Percentiles rank a stretch among this genome's conserved stretches.
Conservation (phyloP, 768 basidiomycete species). For the Pholiota molesta region DNA sequence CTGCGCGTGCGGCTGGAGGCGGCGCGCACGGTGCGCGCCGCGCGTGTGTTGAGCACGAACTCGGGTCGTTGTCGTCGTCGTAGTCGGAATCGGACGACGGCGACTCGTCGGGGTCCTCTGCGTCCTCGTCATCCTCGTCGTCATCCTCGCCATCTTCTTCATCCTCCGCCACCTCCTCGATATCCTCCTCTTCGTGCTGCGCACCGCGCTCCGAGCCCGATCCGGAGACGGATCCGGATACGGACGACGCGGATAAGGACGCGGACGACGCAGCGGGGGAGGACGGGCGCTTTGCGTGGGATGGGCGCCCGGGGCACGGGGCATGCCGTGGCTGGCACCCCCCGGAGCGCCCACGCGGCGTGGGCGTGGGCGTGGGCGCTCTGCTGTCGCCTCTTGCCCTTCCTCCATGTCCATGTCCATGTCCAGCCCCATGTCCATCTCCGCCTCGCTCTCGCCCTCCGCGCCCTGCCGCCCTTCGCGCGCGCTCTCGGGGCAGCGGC, state of each 20-base stretch:
- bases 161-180: slow-evolving; percentile 8
- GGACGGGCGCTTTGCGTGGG: slow-evolving; percentile 2
- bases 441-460: slow-evolving; percentile 4
- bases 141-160: slow-evolving; percentile 22
- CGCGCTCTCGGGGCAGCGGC: not conserved
- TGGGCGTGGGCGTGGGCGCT: not conserved
- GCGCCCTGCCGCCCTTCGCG: slow-evolving; percentile 18
- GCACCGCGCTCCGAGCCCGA: slow-evolving; percentile 9
- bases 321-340: not conserved
- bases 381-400: not conserved
- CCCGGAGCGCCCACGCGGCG: not conserved
- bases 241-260: not conserved
- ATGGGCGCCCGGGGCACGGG: not conserved
- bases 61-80: slow-evolving; percentile 35
- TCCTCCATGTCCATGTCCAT: not conserved
- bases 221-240: not conserved
- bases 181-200: slow-evolving; percentile 14
- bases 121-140: slow-evolving; percentile 30
- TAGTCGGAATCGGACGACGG: slow-evolving; percentile 9
- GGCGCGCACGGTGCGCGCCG: slow-evolving; percentile 19
- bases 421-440: not conserved
- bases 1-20: slow-evolving; percentile 1
- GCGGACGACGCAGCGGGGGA: not conserved
- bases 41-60: slow-evolving; percentile 27
- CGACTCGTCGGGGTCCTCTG: slow-evolving; percentile 14